A percentile compares a stretch with the other conserved stretches of the same genome.
These are phyloP conservation scores for Aspergillus nomiae DNA, from an alignment of 2,329 filamentous ascomycete genomes.

Conservation along the genomic window DNA sequence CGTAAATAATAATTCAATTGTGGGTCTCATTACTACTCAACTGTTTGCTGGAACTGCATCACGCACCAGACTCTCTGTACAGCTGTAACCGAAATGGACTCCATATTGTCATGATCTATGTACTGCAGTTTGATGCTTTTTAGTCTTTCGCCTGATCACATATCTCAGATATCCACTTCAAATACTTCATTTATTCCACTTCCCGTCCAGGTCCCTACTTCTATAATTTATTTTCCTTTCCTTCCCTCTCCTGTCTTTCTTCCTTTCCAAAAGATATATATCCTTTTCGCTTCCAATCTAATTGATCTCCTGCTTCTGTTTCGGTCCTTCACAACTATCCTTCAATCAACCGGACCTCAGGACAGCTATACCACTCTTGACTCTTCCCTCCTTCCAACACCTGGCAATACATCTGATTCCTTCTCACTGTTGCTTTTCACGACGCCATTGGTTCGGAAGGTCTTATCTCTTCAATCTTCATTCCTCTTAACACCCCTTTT, in stretches of 20 bases:
- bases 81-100: slow-evolving; percentile 39
- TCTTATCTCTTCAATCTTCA: neutral
- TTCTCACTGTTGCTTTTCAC: slow-evolving; percentile 3
- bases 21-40: slow-evolving; percentile 34
- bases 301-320: slow-evolving; percentile 11
- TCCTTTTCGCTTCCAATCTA: slow-evolving; percentile 6
- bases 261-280: slow-evolving; percentile 5
- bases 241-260: slow-evolving; percentile 16
- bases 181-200: slow-evolving; percentile 32
- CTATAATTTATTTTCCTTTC: slow-evolving; percentile 8
- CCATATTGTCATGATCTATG: slow-evolving; percentile 22
- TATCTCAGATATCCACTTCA: slow-evolving; percentile 36
- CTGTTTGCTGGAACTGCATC: slow-evolving; percentile 41
- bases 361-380: slow-evolving; percentile 8
- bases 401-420: neutral
- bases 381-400: slow-evolving; percentile 11
- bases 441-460: neutral
- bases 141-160: slow-evolving; percentile 35
- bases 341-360: slow-evolving; percentile 14
- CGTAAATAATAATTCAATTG: slow-evolving; percentile 14
- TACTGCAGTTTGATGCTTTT: slow-evolving; percentile 35
- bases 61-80: slow-evolving; percentile 31
- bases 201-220: slow-evolving; percentile 25
- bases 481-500: slow-evolving; percentile 15
- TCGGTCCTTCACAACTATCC: slow-evolving; percentile 9